Evolutionary conservation across 441 rosid genomes (phyloP).

Genomic region (Bruguiera hainesii): DNA sequence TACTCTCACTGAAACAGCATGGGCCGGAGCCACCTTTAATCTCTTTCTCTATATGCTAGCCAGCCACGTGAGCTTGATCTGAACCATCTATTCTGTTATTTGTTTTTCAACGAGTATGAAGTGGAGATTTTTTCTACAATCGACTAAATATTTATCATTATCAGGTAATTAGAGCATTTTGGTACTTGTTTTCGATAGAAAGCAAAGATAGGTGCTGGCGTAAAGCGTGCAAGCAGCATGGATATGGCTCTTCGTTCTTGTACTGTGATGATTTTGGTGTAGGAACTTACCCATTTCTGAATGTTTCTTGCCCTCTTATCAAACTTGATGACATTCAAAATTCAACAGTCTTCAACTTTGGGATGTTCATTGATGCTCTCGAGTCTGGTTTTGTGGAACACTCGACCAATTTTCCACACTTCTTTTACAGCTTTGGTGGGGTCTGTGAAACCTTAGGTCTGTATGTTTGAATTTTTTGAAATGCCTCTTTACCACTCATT

Average conservation of each 20-base stretch:
- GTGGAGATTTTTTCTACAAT: slow-evolving; percentile 12
- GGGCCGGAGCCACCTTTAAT: slow-evolving; percentile 88
- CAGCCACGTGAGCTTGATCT: slow-evolving; percentile 66
- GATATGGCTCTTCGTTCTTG: rapidly evolving
- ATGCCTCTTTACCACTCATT: neutral
- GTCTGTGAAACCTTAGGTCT: slow-evolving; percentile 84
- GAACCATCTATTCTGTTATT: neutral
- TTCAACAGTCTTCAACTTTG: slow-evolving; percentile 60
- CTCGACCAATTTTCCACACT: slow-evolving; percentile 38
- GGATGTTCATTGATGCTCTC: slow-evolving; percentile 69
- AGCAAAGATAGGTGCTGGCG: slow-evolving; percentile 72
- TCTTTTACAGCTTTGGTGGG: slow-evolving; percentile 96
- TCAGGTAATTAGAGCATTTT: slow-evolving; percentile 65
- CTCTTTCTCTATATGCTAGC: slow-evolving; percentile 82
- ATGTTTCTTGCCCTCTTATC: slow-evolving; percentile 33
- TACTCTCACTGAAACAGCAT: slow-evolving; percentile 69
- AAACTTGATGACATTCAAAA: slow-evolving; percentile 32
- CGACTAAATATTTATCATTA: slow-evolving; percentile 7
- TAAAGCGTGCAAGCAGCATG: neutral
- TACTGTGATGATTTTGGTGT: slow-evolving; percentile 28
- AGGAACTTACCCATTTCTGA: neutral
- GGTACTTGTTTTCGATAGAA: slow-evolving; percentile 86
- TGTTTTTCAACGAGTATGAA: neutral
- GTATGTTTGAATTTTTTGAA: slow-evolving; percentile 7
- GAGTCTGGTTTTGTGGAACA: slow-evolving; percentile 45